phyloP scores from a whole-genome alignment of 1,139 yeast species.

The Saccharomyces hybrid region DNA sequence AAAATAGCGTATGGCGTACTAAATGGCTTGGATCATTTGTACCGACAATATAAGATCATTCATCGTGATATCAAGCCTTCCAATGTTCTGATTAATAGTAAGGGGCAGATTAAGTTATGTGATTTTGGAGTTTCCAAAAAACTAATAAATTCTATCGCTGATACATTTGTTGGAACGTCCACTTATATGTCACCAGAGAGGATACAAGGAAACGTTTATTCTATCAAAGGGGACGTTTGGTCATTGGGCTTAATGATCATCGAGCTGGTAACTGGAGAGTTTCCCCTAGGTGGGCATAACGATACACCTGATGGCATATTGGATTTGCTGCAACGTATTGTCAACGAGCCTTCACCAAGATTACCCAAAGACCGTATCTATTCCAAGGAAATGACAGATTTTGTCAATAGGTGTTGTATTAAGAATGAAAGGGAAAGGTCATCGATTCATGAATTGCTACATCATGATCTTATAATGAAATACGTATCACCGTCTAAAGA shows the following conservation, averaged over 20 bases:
- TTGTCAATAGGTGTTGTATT: conserved; percentile 59
- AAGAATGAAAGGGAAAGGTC: conserved; percentile 59
- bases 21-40: conserved; percentile 74
- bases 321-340: conserved; percentile 84
- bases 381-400: conserved; percentile 41
- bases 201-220: conserved; percentile 87
- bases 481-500: conserved; percentile 20
- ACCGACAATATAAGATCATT: conserved; percentile 74
- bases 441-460: conserved; percentile 51
- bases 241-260: conserved; percentile 84
- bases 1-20: conserved; percentile 72
- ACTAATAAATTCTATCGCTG: conserved; percentile 85
- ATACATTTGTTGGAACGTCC: conserved; percentile 95
- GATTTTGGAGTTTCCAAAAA: conserved; percentile 95
- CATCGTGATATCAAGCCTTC: conserved; percentile 93
- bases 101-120: conserved; percentile 75
- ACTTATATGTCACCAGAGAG: conserved; percentile 98
- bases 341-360: conserved; percentile 84
- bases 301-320: conserved; percentile 81
- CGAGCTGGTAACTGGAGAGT: conserved; percentile 77
- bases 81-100: conserved; percentile 70
- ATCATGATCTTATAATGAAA: conserved; percentile 28
- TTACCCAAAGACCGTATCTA: conserved; percentile 35
- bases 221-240: conserved; percentile 95
- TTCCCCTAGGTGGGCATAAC: conserved; percentile 48